These are phyloP conservation scores for Periconia sp. DNA, from an alignment of 2,329 filamentous ascomycete genomes.

Conservation along the genomic window DNA sequence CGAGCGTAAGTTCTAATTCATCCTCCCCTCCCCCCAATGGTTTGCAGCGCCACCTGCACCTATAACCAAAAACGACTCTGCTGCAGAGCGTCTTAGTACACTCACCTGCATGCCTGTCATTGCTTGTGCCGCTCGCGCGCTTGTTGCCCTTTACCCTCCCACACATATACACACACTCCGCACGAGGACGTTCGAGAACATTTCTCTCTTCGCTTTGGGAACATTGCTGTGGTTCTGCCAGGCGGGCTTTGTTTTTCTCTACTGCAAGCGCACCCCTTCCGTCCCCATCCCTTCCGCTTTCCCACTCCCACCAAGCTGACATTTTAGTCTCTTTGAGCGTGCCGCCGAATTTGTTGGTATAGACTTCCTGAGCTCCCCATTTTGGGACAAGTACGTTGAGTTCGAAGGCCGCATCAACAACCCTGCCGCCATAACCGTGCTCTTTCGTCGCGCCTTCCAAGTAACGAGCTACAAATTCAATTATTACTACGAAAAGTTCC, in stretches of 20 bases:
- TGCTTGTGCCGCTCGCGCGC: conserved; percentile 26
- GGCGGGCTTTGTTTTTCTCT: conserved; percentile 13
- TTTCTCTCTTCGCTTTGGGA: conserved; percentile 6
- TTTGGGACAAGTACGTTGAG: conserved; percentile 99
- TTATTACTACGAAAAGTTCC: conserved; percentile 90
- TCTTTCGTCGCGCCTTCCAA: conserved; percentile 78
- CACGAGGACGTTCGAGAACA: conserved; percentile 14
- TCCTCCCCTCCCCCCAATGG: conserved; percentile 21
- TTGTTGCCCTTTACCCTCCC: conserved; percentile 36
- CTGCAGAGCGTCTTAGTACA: conserved; percentile 14
- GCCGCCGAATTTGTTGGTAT: conserved; percentile 82
- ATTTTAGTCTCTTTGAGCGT: conserved; percentile 82
- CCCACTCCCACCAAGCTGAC: conserved; percentile 9
- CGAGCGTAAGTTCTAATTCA: conserved; percentile 87
- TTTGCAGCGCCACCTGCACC: conserved; percentile 29
- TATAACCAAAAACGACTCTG: conserved; percentile 24
- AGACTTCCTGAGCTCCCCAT: conserved; percentile 91
- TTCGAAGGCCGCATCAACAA: conserved; percentile 79
- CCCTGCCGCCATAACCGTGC: conserved; percentile 70
- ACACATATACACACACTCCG: conserved; percentile 5
- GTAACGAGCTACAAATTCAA: conserved; percentile 97
- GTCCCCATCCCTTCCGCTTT: conserved; percentile 5
- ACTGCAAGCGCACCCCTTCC: conserved; percentile 19
- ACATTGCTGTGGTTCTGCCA: conserved; percentile 14
- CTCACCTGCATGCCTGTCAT: conserved; percentile 24